Base-by-base conservation (phyloP, 257 asterid species). In the Solanum sejunctum region DNA sequence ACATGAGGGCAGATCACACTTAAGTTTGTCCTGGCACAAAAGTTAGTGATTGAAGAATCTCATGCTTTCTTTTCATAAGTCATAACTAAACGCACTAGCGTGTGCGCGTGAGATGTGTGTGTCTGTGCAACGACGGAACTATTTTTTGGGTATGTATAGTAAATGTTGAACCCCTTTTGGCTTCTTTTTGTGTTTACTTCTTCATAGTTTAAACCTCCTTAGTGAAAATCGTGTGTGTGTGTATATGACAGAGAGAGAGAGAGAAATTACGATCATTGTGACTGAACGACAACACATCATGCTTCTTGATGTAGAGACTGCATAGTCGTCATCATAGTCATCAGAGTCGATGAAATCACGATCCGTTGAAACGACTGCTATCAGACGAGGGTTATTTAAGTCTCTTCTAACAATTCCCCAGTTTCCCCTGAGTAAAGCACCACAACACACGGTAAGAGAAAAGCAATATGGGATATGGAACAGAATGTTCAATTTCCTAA, bases 371-470 rank as follows among this genome's bases (percentile, higher is more conserved):
- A 92, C 98, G 92, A 95, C 91, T 73, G 99, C 88, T 80, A 97
- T 89, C 64, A 95, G 89, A 18, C 90, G 98, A 84, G 92, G 96
- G 89, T 93, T 92, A 83, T 91, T 90, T 60, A 89, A 70, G 84
- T 97, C 97, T 81, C 95, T 90, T 86, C 99, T 91, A 23, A 92
- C 86, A 71, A 97, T 94, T 90, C 92, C 98, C 99, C 99, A 95
- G 67, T 93, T 92, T 57, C 99, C 98, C 93, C 99, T 97, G 93
- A 79, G 69, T 79, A 52, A 79, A 88, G 28, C 83, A 87, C 21
- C 52, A 71, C 21, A 41, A n/a, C 39, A 52, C 21, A 43, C 0
- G 83, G 64, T 28, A 28, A 52, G 45, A 17, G 7, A 78, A 52
- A 16, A 52, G 2, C 18, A 0, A 52, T 52, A 16, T 26, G 82